These are phyloP conservation scores for Ambrosiella beaveri DNA, from an alignment of 2,329 filamentous ascomycete species.

Conservation along the genomic window DNA sequence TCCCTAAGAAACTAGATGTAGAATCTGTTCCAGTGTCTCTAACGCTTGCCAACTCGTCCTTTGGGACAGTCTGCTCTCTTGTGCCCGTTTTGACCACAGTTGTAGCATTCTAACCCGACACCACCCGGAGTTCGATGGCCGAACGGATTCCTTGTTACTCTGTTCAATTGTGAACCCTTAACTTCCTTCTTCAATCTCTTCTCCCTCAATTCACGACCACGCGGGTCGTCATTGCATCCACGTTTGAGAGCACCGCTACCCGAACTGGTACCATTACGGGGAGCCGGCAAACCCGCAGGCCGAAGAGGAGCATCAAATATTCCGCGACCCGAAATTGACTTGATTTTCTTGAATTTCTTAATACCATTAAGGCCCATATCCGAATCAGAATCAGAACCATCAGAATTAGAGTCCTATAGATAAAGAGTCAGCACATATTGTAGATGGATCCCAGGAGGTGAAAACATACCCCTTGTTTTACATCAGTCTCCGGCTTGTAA, in stretches of 20 bases:
- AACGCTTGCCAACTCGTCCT: neutral
- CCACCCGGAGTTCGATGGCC: neutral
- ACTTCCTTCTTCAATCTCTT: slow-evolving; percentile 48
- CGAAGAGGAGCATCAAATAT: neutral
- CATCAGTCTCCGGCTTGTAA: slow-evolving; percentile 15
- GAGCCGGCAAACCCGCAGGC: slow-evolving; percentile 2
- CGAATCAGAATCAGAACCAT: slow-evolving; percentile 9
- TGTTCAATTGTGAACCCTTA: slow-evolving; percentile 9
- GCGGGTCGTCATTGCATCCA: neutral
- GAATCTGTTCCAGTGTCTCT: neutral
- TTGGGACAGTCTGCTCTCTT: slow-evolving; percentile 37
- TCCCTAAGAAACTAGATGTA: neutral
- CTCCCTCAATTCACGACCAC: slow-evolving; percentile 33
- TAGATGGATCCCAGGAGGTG: neutral
- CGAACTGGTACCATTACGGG: slow-evolving; percentile 5
- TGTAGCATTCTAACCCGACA: slow-evolving; percentile 34
- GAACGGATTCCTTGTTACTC: slow-evolving; percentile 4
- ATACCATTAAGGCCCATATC: neutral
- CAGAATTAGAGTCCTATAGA: slow-evolving; percentile 12
- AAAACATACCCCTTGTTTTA: slow-evolving; percentile 2
- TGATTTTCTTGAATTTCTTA: slow-evolving; percentile 11
- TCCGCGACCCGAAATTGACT: slow-evolving; percentile 9
- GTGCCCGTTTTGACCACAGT: slow-evolving; percentile 45
- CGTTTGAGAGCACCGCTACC: slow-evolving; percentile 3
- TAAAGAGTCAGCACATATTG: neutral